phyloP scores from a whole-genome alignment of 2,329 filamentous ascomycete species.

The Ophiobolus disseminans region DNA sequence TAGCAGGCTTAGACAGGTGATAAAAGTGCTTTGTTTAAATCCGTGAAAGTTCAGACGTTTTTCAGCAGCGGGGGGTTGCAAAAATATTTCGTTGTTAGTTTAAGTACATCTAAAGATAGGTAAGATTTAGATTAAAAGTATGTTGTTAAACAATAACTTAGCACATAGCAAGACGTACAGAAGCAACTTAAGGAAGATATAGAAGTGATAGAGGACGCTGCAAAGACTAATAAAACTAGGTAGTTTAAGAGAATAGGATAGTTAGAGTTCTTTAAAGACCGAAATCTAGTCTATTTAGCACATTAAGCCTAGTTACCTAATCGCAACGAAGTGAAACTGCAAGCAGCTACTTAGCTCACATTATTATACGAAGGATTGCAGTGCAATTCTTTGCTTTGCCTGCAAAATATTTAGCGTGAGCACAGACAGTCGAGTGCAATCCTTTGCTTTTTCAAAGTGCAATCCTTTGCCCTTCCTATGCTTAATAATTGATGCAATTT shows the following conservation, averaged over 20 bases:
- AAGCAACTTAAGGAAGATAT: not conserved
- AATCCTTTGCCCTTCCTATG: too few relatives aligned
- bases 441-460: too few relatives aligned
- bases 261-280: not conserved
- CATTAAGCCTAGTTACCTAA: too few relatives aligned
- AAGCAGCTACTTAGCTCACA: slow-evolving; percentile 3
- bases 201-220: slow-evolving; percentile 3
- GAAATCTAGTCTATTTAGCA: slow-evolving; percentile 3
- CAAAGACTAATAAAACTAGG: slow-evolving; percentile 9
- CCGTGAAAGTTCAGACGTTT: not conserved
- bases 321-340: not conserved
- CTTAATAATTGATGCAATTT: too few relatives aligned
- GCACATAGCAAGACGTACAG: not conserved
- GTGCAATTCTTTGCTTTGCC: too few relatives aligned
- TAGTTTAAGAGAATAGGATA: slow-evolving; percentile 8
- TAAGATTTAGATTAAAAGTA: not conserved
- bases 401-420: too few relatives aligned
- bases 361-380: too few relatives aligned
- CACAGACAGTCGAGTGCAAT: too few relatives aligned
- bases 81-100: not conserved
- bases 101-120: not conserved
- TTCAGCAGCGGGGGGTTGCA: not conserved
- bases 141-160: not conserved
- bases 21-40: not conserved
- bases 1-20: not conserved